Conservation (phyloP, 257 asterid genomes). For the Solanum virginianum region DNA sequence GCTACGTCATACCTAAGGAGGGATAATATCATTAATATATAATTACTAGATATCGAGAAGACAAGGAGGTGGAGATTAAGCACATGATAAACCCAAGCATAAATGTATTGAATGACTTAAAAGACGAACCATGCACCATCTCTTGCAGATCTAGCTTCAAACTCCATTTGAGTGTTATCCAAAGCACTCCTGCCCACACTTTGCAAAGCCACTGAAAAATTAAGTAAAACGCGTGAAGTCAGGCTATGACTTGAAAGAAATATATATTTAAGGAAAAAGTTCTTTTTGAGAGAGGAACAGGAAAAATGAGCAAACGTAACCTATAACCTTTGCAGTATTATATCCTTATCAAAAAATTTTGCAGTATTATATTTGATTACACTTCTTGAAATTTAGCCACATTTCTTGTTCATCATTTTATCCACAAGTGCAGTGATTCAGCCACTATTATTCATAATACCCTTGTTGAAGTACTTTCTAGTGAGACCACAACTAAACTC, state of each 20-base stretch:
- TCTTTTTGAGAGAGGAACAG: neutral
- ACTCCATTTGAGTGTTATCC: slow-evolving; percentile 67
- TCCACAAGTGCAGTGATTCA: neutral
- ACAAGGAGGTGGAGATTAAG: neutral
- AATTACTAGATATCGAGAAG: neutral
- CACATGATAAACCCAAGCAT: neutral
- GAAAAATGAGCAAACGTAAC: neutral
- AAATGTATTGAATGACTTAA: neutral
- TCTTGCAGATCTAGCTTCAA: slow-evolving; percentile 91
- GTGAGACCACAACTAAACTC: neutral
- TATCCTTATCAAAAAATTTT: neutral
- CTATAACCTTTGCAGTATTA: neutral
- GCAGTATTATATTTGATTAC: neutral
- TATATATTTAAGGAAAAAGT: neutral
- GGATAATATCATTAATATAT: neutral
- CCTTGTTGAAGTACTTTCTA: neutral
- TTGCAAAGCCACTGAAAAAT: slow-evolving; percentile 23
- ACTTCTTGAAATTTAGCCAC: neutral
- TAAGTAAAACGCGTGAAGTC: neutral
- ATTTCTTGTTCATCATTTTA: neutral
- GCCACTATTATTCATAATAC: neutral
- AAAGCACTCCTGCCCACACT: slow-evolving; percentile 37
- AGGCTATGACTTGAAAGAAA: neutral
- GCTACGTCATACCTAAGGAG: slow-evolving; percentile 76
- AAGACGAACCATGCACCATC: slow-evolving; percentile 94